Percentiles rank a stretch among this genome's conserved stretches.
phyloP scores from a whole-genome alignment of 345 rosid genomes.

The Citrus glauca region DNA sequence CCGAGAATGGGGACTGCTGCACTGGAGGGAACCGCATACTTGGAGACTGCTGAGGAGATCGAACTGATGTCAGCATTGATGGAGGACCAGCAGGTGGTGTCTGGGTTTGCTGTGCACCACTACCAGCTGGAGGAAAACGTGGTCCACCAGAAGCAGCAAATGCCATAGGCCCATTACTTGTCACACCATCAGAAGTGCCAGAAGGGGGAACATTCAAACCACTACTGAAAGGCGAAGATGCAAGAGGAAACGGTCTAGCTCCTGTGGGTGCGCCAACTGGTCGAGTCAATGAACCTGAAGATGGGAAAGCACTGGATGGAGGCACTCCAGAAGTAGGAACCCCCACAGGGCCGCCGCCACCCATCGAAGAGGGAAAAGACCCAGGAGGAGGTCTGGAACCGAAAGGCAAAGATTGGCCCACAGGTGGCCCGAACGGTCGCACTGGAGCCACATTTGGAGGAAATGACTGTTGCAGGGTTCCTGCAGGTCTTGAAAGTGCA shows the following conservation, averaged over 20 bases:
- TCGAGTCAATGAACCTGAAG: slow-evolving; percentile 34
- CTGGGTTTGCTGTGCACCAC: slow-evolving; percentile 33
- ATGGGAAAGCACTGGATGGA: slow-evolving; percentile 27
- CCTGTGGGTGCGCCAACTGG: slow-evolving; percentile 36
- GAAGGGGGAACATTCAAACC: slow-evolving; percentile 34
- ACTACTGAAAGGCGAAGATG: slow-evolving; percentile 27
- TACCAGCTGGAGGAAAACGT: slow-evolving; percentile 37
- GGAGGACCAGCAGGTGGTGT: slow-evolving; percentile 45
- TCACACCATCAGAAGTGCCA: slow-evolving; percentile 8
- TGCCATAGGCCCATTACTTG: slow-evolving; percentile 40
- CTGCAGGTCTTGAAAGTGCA: slow-evolving; percentile 41
- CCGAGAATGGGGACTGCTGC: slow-evolving; percentile 40
- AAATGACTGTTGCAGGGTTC: slow-evolving; percentile 39
- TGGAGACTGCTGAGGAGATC: slow-evolving; percentile 45
- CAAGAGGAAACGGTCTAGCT: slow-evolving; percentile 46
- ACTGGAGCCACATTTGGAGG: slow-evolving; percentile 43
- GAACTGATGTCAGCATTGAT: slow-evolving; percentile 32
- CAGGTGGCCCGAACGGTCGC: slow-evolving; percentile 61
- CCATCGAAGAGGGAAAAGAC: slow-evolving; percentile 37
- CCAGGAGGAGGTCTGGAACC: slow-evolving; percentile 60
- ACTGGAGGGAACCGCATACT: slow-evolving; percentile 43
- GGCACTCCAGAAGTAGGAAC: slow-evolving; percentile 21
- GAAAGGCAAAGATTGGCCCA: slow-evolving; percentile 48
- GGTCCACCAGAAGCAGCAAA: slow-evolving; percentile 31
- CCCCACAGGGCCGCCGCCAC: slow-evolving; percentile 27